Base-by-base conservation (phyloP, 2,329 filamentous ascomycete species). In the Stagonosporopsis cucurbitacearum region DNA sequence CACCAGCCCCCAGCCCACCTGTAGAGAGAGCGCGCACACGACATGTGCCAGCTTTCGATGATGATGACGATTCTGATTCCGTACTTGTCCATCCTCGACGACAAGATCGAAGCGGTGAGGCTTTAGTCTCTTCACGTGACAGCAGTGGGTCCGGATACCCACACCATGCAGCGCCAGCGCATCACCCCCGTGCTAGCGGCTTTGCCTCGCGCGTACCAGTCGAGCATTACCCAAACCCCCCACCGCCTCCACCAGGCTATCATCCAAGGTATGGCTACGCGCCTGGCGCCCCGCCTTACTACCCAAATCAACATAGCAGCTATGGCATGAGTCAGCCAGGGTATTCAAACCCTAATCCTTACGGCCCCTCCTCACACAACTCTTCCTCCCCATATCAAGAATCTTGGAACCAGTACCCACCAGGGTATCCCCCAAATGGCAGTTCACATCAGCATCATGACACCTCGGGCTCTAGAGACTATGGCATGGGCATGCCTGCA, bases 211-310 rank as follows among this genome's bases (percentile, higher is more conserved):
- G 72, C 54, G 71, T 75, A 35, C 73, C 73, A 57, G 56, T 63
- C 23, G 72, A 75, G 54, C 58, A 61, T 55, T 75, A 75, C 62
- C 58, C 64, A 77, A 83, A 64, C 83, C 86, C 60, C 93, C 81
- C 70, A 92, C 86, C 83, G 92, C 88, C 73, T 86, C 83, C 59
- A 91, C 80, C 79, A 91, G 67, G 68, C 22, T 75, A 77, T 58
- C 72, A 74, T 62, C 72, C 69, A 26, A 65, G 72, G 44, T 74
- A 74, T 61, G 54, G 48, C 17, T 75, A 74, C 59, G 67, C 65
- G 47, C 68, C 72, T 12, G 54, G 66, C 50, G 69, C 72, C 57
- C 70, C 73, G 54, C 71, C 72, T 37, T 69, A 73, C 50, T 74
- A 74, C 58, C 70, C 69, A 62, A 64, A 65, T 53, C 70, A 68